phyloP scores from a whole-genome alignment of 2,329 filamentous ascomycete species.

The Didymella glomerata region DNA sequence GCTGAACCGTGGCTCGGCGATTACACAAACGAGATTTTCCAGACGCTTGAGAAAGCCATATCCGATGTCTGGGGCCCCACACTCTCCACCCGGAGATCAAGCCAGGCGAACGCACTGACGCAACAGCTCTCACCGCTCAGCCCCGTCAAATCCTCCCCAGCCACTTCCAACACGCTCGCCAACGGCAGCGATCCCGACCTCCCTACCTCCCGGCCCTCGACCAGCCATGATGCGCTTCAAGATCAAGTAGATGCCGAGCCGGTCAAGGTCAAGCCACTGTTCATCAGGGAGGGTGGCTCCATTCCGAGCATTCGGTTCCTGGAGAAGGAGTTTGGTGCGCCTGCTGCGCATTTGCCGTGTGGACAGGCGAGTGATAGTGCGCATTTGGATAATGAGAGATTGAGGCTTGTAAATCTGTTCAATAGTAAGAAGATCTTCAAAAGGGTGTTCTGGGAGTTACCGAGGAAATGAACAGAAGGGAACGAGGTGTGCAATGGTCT shows the following conservation, averaged over 20 bases:
- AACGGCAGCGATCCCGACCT: conserved; percentile 42
- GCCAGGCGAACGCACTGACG: conserved; percentile 1
- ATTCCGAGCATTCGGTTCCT: conserved; percentile 94
- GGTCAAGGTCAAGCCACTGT: conserved; percentile 71
- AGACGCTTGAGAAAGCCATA: conserved; percentile 84
- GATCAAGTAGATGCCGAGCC: background rate
- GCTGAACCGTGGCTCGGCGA: conserved; percentile 97
- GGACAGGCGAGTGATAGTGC: conserved; percentile 94
- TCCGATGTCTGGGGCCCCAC: conserved; percentile 80
- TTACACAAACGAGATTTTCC: conserved; percentile 88
- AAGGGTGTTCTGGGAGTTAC: conserved; percentile 77
- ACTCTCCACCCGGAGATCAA: conserved; percentile 30
- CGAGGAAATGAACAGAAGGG: conserved; percentile 3
- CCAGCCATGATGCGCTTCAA: background rate
- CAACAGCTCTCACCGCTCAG: conserved; percentile 14
- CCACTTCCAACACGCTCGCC: conserved; percentile 62
- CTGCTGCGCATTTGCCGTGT: conserved; percentile 90
- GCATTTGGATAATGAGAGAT: conserved; percentile 93
- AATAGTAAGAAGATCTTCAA: conserved; percentile 94
- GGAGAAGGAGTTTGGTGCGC: conserved; percentile 91
- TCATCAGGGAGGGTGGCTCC: conserved; percentile 93
- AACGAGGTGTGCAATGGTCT: background rate
- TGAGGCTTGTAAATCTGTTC: conserved; percentile 84
- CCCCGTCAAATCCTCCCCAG: conserved; percentile 47
- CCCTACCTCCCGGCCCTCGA: background rate